phyloP scores from a whole-genome alignment of 2,329 filamentous ascomycete genomes.

The Colletotrichum sp. region DNA sequence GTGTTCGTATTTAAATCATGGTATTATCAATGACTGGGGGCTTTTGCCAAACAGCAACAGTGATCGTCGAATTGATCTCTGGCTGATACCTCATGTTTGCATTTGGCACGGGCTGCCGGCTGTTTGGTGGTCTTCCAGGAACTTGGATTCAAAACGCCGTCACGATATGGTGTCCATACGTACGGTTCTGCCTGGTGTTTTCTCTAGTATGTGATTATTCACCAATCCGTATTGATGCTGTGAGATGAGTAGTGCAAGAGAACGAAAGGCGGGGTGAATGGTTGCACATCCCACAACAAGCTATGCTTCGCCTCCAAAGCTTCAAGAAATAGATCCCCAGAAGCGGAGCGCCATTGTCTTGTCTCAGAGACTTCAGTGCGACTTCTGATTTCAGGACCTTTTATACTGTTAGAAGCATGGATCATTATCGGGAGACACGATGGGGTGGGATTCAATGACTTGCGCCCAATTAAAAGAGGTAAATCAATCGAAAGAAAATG shows the following conservation, averaged over 20 bases:
- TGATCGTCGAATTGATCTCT: too few relatives aligned
- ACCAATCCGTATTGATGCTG: background rate
- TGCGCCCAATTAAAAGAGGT: background rate
- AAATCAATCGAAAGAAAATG: fast-evolving
- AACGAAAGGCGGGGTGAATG: background rate
- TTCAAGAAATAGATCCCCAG: too few relatives aligned
- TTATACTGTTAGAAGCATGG: background rate
- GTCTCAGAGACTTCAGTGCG: background rate
- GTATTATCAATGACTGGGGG: too few relatives aligned
- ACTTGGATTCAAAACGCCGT: too few relatives aligned
- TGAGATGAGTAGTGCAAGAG: background rate
- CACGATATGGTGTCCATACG: fast-evolving
- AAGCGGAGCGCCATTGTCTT: background rate
- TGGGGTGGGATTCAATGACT: background rate
- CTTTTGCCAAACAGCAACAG: background rate
- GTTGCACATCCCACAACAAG: background rate
- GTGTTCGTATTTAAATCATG: too few relatives aligned
- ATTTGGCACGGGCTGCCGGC: too few relatives aligned
- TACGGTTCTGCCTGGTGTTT: background rate
- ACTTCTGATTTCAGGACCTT: background rate
- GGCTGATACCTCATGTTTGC: too few relatives aligned
- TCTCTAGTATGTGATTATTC: background rate
- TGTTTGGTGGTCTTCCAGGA: too few relatives aligned
- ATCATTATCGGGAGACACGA: background rate
- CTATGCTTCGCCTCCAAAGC: background rate